Base-by-base conservation (phyloP, 768 basidiomycete genomes). In the Panellus pusillus region DNA sequence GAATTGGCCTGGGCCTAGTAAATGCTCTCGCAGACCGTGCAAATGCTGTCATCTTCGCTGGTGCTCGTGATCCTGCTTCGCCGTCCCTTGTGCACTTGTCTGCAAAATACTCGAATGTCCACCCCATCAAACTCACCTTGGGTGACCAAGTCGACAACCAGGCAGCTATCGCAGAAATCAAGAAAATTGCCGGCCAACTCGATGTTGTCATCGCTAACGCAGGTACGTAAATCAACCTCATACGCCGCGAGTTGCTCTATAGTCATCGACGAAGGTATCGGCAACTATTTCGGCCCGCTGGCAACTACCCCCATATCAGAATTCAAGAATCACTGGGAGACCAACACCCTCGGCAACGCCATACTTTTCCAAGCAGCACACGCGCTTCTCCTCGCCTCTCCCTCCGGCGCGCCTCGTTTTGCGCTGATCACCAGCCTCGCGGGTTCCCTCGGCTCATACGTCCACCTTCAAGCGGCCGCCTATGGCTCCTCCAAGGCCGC, bases 1-100 rank as follows among this genome's bases (percentile, higher is more conserved):
- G 66, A 1, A 58, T 66, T 20, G 65, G 65, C 12, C 28, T 20
- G 11, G 44, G 19, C 24, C 31, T 46, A 11, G 44, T 46, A n/a
- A 32, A 9, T 17, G 28, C 44, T 29, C 44, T 46, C 2, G 44
- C 44, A 32, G 18, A 24, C 17, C 44, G 44, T 9, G 13, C 17
- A 2, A 27, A 46, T 29, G 28, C 31, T 13, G 11, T 46, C 18
- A 12, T 46, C 11, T 46, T 46, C 44, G 44, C 44, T 11, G 44
- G 44, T 17, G 44, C 44, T 12, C 44, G 44, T 2, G 31, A 46
- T 32, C 44, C 44, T 11, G 9, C 8, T 17, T 9, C 44, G 18
- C 18, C 18, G 27, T 46, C 44, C 11, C 24, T 28, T 9, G 14
- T 24, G 11, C 2, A 46, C n/a, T 17, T 27, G 24, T 14, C 31